Evolutionary conservation across 441 rosid species (phyloP).

Genomic region (Metrosideros polymorpha): DNA sequence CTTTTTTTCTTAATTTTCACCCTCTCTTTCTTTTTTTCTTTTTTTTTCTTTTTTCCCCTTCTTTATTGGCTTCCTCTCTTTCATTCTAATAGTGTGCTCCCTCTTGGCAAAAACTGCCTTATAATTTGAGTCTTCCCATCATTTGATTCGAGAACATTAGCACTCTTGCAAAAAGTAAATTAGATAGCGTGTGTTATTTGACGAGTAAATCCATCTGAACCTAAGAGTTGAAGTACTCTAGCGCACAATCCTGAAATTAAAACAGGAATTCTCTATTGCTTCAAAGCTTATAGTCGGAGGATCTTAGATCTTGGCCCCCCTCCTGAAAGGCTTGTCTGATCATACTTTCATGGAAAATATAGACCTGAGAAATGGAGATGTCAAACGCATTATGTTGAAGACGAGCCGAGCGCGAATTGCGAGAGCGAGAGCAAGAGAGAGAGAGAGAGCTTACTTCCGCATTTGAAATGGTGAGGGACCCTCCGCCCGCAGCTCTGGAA

Average conservation of each 20-base stretch:
- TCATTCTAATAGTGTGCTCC: neutral
- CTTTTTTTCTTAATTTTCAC: neutral
- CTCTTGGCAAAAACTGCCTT: neutral
- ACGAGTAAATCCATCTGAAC: neutral
- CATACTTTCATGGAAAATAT: neutral
- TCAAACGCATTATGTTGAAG: neutral
- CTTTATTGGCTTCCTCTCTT: neutral
- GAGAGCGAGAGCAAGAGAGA: neutral
- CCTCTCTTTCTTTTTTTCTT: neutral
- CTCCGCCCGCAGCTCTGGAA: constrained; percentile 34
- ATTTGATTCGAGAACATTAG: neutral
- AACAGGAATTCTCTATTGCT: neutral
- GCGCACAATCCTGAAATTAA: neutral
- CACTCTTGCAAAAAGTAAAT: neutral
- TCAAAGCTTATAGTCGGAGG: neutral
- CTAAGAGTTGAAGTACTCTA: neutral
- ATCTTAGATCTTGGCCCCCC: neutral
- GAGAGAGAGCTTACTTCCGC: constrained; percentile 27
- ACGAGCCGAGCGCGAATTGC: constrained; percentile 9
- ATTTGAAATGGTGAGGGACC: constrained; percentile 38
- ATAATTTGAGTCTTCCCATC: neutral
- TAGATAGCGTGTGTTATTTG: neutral
- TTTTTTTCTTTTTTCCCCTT: too few relatives aligned
- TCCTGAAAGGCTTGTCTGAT: neutral
- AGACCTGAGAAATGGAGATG: neutral